These are phyloP conservation scores for Ophiocordyceps camponoti-leonardi DNA, from an alignment of 2,329 filamentous ascomycete species.

Conservation along the genomic window DNA sequence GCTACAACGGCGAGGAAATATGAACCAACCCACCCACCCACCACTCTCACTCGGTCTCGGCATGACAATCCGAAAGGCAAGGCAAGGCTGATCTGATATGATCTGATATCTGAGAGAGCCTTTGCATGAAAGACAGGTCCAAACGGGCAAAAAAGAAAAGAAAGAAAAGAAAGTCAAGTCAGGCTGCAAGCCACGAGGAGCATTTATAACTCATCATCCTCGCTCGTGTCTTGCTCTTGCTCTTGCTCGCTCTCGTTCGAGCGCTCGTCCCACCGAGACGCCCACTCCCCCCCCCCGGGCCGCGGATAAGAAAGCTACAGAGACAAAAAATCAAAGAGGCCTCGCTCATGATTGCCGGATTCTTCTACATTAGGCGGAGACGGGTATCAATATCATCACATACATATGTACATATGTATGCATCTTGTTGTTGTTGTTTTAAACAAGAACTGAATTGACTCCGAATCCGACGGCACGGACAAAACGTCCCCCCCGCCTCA, in stretches of 20 bases:
- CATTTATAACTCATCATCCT: no score
- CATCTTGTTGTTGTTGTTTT: no score
- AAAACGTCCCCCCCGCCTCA: neutral
- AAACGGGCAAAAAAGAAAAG: constrained; percentile 3
- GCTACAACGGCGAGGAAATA: constrained; percentile 8
- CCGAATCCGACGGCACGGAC: neutral
- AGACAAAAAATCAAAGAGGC: neutral
- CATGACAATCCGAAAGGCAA: constrained; percentile 7
- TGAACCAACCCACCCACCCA: no score
- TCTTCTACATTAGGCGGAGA: no score
- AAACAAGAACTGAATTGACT: no score
- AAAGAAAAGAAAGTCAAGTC: neutral
- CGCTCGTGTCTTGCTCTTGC: neutral
- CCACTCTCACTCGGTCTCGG: constrained; percentile 4
- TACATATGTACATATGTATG: no score
- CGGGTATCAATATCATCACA: no score
- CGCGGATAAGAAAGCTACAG: neutral
- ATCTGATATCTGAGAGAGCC: constrained; percentile 12
- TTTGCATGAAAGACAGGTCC: constrained; percentile 14
- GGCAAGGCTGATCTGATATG: no score
- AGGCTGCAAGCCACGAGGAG: no score
- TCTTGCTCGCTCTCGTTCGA: no score
- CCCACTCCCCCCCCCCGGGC: no score
- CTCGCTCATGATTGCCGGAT: no score
- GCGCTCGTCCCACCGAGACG: neutral